Conservation (phyloP, 2,329 filamentous ascomycete genomes). For the Penicillium sumatraense region DNA sequence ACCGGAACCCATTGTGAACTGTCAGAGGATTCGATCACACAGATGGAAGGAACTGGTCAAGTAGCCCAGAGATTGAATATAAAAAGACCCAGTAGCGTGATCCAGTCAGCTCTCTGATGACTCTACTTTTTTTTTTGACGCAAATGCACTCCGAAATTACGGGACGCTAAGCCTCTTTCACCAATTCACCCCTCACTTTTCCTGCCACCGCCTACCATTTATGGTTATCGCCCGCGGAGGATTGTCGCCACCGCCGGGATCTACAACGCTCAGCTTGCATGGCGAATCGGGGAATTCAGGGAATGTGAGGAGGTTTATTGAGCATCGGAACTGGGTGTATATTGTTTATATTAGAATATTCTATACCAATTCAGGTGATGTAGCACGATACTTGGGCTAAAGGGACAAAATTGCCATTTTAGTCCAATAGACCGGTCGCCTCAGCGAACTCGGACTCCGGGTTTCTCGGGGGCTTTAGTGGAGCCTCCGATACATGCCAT, state of each 20-base stretch:
- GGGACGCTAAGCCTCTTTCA: conserved; percentile 12
- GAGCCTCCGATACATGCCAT: too few relatives aligned
- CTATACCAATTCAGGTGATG: background rate
- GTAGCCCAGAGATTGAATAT: background rate
- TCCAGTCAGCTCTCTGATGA: conserved; percentile 6
- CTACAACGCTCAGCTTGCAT: background rate
- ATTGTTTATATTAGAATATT: background rate
- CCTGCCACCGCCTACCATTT: conserved; percentile 10
- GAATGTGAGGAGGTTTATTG: too few relatives aligned
- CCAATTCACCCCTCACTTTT: conserved; percentile 10
- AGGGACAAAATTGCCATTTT: background rate
- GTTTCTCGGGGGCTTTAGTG: too few relatives aligned
- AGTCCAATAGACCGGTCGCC: too few relatives aligned
- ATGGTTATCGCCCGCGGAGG: background rate
- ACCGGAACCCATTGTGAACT: conserved; percentile 51
- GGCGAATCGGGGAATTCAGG: background rate
- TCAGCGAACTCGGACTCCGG: too few relatives aligned
- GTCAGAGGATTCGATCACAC: background rate
- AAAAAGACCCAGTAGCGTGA: background rate
- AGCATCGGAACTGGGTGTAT: background rate
- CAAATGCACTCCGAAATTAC: conserved; percentile 14
- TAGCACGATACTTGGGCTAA: background rate
- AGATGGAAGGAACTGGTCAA: background rate
- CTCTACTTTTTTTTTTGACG: conserved; percentile 16
- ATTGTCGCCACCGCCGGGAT: background rate